A percentile compares a stretch with the other conserved stretches of the same genome.
Evolutionary conservation across 129 eudicot genomes (phyloP).

Genomic region (Pittosporum tobira): DNA sequence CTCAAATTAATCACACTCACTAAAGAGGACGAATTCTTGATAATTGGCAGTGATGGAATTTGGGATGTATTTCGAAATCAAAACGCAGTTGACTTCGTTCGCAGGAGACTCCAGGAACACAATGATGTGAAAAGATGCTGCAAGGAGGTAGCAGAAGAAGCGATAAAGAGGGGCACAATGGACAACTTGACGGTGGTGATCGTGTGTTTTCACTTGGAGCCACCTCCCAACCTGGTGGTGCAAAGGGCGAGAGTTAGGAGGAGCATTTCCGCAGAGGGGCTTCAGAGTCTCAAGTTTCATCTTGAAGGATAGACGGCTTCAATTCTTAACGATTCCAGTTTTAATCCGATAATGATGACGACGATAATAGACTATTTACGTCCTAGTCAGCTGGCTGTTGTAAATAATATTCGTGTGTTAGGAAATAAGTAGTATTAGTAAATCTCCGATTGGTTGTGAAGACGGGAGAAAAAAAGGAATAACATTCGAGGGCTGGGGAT

Average conservation of each 20-base stretch:
- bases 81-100: slow-evolving; percentile 79
- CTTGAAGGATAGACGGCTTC: slow-evolving; percentile 40
- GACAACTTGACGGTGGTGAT: slow-evolving; percentile 84
- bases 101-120: slow-evolving; percentile 66
- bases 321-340: slow-evolving; percentile 5
- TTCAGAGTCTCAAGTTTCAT: slow-evolving; percentile 60
- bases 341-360: slow-evolving; percentile 14
- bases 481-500: slow-evolving; percentile 8
- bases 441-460: not conserved
- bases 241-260: slow-evolving; percentile 57
- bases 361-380: slow-evolving; percentile 1
- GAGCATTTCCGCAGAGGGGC: slow-evolving; percentile 89
- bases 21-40: slow-evolving; percentile 81
- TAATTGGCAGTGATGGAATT: slow-evolving; percentile 85
- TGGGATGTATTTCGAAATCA: slow-evolving; percentile 94
- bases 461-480: not conserved
- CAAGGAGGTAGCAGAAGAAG: slow-evolving; percentile 79
- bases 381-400: slow-evolving; percentile 14
- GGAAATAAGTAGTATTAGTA: not conserved
- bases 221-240: slow-evolving; percentile 54
- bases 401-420: slow-evolving; percentile 24
- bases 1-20: slow-evolving; percentile 66
- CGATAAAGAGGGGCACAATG: slow-evolving; percentile 61
- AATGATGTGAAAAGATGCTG: slow-evolving; percentile 72
- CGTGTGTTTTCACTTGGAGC: slow-evolving; percentile 74